Base-by-base conservation (phyloP, 1,139 yeast species). In the Suhomyces anneliseae region DNA sequence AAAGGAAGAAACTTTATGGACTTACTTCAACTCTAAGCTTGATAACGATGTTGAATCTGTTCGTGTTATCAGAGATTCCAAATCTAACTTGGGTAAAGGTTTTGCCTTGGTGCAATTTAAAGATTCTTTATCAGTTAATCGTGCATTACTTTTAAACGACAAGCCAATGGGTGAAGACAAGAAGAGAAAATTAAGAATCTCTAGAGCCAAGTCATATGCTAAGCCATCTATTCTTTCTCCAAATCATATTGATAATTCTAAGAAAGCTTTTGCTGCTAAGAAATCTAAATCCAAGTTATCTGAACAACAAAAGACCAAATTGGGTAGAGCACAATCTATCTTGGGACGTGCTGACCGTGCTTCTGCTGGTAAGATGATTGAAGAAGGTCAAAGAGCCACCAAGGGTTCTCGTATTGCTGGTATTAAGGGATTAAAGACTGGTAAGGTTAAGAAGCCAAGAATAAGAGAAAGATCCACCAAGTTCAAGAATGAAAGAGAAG, bases 11-110 rank as follows among this genome's bases (percentile, higher is more conserved):
- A 78, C 82, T 33, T 74, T 93, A 44, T 95, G 97, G 96, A 78
- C 74, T 49, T 90, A 87, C 65, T 95, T 95, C 68, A 78, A 76
- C 55, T 56, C 64, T 3, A 68, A 73, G 19, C 76, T 85, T 55
- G 90, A 90, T 40, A 80, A 80, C 38, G 80, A 74, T 48, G 85
- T 95, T 45, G 97, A 90, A 64, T 85, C 89, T 53, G 97, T 92
- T 27, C 81, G 99, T 64, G 78, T 95, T 45, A 81, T 95, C 34
- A 83, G 99, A 62, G 99, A 95, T 65, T 71, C 96, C 15, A 89
- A 89, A 68, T 93, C 98, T 29, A 93, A 95, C 60, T 75, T 93
- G 53, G 99, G 99, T 56, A 95, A 93, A 69, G 99, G 99, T 5
- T 92, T 95, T 72, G 99, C 97, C 6, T 88, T 90, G 65, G 90